Conservation (phyloP, 176 grass and related monocot genomes). For the Bonia amplexicaulis region DNA sequence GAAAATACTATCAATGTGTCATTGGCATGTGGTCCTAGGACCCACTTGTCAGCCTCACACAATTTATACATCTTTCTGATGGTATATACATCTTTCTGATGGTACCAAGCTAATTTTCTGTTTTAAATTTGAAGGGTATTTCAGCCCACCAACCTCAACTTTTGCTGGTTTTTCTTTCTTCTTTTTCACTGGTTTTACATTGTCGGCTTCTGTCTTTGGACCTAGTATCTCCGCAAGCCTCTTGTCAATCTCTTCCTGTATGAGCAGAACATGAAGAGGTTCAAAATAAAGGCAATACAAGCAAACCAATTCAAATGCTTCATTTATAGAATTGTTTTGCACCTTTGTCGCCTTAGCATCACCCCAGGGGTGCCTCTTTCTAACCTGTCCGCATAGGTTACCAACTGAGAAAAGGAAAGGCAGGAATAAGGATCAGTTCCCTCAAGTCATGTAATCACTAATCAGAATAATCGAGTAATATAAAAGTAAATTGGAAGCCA, state of each 20-base stretch:
- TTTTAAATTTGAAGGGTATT: not conserved
- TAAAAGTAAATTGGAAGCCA: conserved; percentile 9
- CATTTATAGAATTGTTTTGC: conserved; percentile 7
- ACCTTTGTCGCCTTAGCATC: conserved; percentile 95
- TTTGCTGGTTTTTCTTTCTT: conserved; percentile 88
- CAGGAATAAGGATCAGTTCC: conserved; percentile 21
- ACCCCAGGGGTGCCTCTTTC: conserved; percentile 82
- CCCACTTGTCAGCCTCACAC: too few relatives aligned
- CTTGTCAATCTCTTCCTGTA: conserved; percentile 83
- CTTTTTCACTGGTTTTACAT: conserved; percentile 90
- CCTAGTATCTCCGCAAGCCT: conserved; percentile 78
- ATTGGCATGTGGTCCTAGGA: too few relatives aligned
- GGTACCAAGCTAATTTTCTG: too few relatives aligned
- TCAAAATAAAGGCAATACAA: conserved; percentile 18
- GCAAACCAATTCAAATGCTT: not conserved
- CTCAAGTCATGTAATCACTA: not conserved
- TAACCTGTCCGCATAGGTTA: conserved; percentile 81
- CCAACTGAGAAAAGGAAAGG: conserved; percentile 51
- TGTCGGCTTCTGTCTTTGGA: conserved; percentile 81
- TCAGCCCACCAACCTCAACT: conserved; percentile 62
- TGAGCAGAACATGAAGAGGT: conserved; percentile 9
- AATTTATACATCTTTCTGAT: too few relatives aligned
- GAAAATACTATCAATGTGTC: too few relatives aligned
- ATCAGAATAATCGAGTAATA: conserved; percentile 5
- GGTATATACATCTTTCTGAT: too few relatives aligned